These are phyloP conservation scores for Strigomonas galati DNA, from an alignment of 208 protist genomes.

Conservation along the genomic window DNA sequence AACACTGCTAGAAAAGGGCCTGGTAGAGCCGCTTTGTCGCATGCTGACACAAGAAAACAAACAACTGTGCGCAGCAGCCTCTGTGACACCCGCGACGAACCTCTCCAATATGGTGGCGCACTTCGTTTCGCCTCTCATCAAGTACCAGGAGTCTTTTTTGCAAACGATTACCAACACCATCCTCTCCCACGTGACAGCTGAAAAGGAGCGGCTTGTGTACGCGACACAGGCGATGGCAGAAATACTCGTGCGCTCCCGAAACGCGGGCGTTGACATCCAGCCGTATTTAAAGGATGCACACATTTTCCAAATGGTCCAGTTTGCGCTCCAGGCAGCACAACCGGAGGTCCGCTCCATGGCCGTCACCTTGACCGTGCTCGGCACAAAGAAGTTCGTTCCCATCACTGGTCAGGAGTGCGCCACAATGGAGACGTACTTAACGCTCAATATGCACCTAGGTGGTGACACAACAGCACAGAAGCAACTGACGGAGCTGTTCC, in stretches of 20 bases:
- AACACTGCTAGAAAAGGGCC: constrained; percentile 28
- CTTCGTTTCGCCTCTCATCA: constrained; percentile 78
- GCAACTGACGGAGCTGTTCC: constrained; percentile 49
- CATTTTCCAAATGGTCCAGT: constrained; percentile 37
- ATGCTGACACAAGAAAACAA: neutral
- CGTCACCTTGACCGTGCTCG: constrained; percentile 63
- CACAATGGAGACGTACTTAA: constrained; percentile 72
- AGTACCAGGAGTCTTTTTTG: constrained; percentile 26
- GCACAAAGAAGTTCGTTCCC: constrained; percentile 45
- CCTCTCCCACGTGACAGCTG: neutral
- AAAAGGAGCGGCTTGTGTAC: neutral
- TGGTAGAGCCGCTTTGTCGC: constrained; percentile 46
- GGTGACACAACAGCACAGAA: constrained; percentile 75
- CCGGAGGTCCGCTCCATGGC: constrained; percentile 68
- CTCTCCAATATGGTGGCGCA: constrained; percentile 74
- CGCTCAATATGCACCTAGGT: constrained; percentile 77
- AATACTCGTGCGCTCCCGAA: constrained; percentile 56
- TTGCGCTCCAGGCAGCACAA: constrained; percentile 38
- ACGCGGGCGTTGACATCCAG: constrained; percentile 53
- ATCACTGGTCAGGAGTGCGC: constrained; percentile 61
- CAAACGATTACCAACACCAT: constrained; percentile 25
- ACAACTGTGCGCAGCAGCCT: constrained; percentile 37
- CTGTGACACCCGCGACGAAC: constrained; percentile 26
- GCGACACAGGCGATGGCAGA: constrained; percentile 74
- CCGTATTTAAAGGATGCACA: constrained; percentile 16